Evolutionary conservation across 1,139 yeast species (phyloP).

Genomic region (Pichia sp.): DNA sequence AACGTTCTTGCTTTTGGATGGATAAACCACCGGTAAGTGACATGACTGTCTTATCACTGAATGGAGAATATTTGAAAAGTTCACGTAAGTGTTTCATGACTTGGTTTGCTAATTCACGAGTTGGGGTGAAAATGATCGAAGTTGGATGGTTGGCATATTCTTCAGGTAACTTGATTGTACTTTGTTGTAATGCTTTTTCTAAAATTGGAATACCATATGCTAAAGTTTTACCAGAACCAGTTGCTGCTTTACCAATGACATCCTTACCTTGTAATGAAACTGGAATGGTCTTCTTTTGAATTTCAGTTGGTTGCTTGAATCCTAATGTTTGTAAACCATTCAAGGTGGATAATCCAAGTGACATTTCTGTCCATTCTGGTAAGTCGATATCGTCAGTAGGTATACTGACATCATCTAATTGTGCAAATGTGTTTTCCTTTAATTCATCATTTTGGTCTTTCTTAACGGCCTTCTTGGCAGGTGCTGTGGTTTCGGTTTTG

Average conservation of each 20-base stretch:
- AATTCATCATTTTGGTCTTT: slow-evolving; percentile 18
- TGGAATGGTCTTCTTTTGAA: slow-evolving; percentile 80
- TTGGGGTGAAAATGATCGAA: slow-evolving; percentile 89
- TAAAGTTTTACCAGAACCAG: slow-evolving; percentile 97
- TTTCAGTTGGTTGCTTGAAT: slow-evolving; percentile 75
- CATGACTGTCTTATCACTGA: slow-evolving; percentile 58
- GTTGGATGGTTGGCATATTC: slow-evolving; percentile 48
- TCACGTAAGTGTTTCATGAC: slow-evolving; percentile 75
- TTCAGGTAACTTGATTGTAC: slow-evolving; percentile 24
- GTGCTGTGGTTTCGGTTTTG: slow-evolving; percentile 16
- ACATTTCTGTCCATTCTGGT: slow-evolving; percentile 56
- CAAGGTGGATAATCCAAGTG: slow-evolving; percentile 53
- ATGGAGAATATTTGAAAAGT: slow-evolving; percentile 59
- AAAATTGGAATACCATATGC: slow-evolving; percentile 96
- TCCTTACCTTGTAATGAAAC: slow-evolving; percentile 70
- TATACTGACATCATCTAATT: slow-evolving; percentile 28
- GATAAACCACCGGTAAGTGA: slow-evolving; percentile 93
- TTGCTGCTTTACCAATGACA: slow-evolving; percentile 93
- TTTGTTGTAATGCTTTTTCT: slow-evolving; percentile 51
- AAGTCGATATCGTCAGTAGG: slow-evolving; percentile 46
- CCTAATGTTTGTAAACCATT: slow-evolving; percentile 59
- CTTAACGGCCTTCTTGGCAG: not conserved
- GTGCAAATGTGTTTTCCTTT: slow-evolving; percentile 17
- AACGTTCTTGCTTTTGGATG: slow-evolving; percentile 86
- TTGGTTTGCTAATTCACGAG: slow-evolving; percentile 95